phyloP scores from a whole-genome alignment of 768 basidiomycete species.

The Lepiota venenata region DNA sequence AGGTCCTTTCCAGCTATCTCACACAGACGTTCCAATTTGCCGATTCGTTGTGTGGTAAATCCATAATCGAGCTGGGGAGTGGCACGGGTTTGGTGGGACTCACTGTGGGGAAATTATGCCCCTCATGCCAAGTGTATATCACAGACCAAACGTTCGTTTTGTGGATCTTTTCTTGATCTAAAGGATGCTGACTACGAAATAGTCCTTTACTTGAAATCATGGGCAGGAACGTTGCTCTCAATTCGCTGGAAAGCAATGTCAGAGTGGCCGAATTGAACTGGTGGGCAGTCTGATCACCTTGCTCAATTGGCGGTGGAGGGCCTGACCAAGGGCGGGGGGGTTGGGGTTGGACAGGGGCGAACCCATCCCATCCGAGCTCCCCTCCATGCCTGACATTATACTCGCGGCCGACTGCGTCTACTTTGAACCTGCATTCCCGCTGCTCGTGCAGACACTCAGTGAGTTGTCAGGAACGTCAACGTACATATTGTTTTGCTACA shows the following conservation, averaged over 20 bases:
- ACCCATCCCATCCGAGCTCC: slow-evolving; percentile 43
- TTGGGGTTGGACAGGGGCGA: slow-evolving; percentile 81
- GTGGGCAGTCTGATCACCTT: slow-evolving; percentile 35
- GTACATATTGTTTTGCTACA: slow-evolving; percentile 88
- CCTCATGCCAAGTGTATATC: slow-evolving; percentile 57
- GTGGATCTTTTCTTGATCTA: slow-evolving; percentile 11
- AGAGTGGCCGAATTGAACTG: slow-evolving; percentile 77
- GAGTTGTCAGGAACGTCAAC: slow-evolving; percentile 54
- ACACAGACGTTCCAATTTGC: slow-evolving; percentile 42
- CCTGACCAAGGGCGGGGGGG: slow-evolving; percentile 10
- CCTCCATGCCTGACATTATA: slow-evolving; percentile 55
- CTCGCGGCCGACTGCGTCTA: slow-evolving; percentile 96
- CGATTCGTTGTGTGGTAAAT: slow-evolving; percentile 47
- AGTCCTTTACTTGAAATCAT: slow-evolving; percentile 82
- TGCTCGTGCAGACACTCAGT: slow-evolving; percentile 76
- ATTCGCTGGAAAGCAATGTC: slow-evolving; percentile 51
- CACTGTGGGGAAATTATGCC: slow-evolving; percentile 67
- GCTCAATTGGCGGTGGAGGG: slow-evolving; percentile 10
- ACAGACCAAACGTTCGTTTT: slow-evolving; percentile 89
- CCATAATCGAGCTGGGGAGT: slow-evolving; percentile 80
- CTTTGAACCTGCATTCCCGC: slow-evolving; percentile 89
- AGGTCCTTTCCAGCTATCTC: slow-evolving; percentile 83
- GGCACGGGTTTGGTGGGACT: slow-evolving; percentile 95
- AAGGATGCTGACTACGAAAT: slow-evolving; percentile 12
- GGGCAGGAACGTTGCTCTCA: slow-evolving; percentile 67